Evolutionary conservation across 78 protist genomes (phyloP).

Genomic region (Paulinella micropora): DNA sequence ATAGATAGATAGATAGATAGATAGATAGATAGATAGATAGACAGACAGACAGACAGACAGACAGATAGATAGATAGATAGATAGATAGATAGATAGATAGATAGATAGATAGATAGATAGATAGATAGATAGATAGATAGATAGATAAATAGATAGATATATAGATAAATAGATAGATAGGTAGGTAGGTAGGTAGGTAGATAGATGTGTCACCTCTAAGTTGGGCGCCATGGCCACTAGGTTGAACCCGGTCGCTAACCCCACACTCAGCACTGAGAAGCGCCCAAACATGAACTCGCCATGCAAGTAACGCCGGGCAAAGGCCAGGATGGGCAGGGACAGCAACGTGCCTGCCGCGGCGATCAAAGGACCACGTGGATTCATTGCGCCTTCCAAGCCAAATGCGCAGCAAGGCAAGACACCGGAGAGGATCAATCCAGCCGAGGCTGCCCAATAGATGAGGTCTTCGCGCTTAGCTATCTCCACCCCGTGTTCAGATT

Average conservation of each 20-base stretch:
- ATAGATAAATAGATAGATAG: too few relatives aligned
- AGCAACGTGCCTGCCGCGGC: background rate
- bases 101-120: too few relatives aligned
- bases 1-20: too few relatives aligned
- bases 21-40: too few relatives aligned
- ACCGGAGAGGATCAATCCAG: background rate
- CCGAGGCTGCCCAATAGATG: background rate
- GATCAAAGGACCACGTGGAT: background rate
- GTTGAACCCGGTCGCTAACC: background rate
- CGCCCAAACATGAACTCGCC: constrained; percentile 18
- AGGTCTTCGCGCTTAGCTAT: background rate
- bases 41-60: too few relatives aligned
- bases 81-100: too few relatives aligned
- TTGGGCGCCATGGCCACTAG: background rate
- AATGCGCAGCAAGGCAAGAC: background rate
- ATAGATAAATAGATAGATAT: too few relatives aligned
- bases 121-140: too few relatives aligned
- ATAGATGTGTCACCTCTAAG: too few relatives aligned
- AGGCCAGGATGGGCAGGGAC: background rate
- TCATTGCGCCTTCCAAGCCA: background rate
- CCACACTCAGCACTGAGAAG: background rate
- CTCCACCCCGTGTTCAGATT: background rate
- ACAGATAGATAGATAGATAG: too few relatives aligned
- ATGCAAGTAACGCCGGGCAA: background rate
- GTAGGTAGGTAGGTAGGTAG: too few relatives aligned